Evolutionary conservation across 1,284 basidiomycete genomes (phyloP).

Genomic region (Irpex lacteus): DNA sequence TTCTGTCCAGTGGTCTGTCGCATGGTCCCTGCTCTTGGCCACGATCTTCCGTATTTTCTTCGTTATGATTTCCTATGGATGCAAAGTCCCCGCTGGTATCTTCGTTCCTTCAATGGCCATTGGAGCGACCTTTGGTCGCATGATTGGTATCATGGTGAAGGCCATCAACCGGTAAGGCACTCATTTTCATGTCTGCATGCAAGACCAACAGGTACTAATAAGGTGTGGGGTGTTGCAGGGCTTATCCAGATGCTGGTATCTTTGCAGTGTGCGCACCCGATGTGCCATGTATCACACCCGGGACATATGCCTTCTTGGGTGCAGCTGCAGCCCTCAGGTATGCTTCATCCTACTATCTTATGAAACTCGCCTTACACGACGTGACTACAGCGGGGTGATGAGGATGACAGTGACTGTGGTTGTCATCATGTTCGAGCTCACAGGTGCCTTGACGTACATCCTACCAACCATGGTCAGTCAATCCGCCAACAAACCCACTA

Average conservation of each 20-base stretch:
- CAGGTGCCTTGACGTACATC: slow-evolving; percentile 96
- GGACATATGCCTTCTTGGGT: slow-evolving; percentile 94
- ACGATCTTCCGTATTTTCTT: slow-evolving; percentile 86
- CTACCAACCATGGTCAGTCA: slow-evolving; percentile 90
- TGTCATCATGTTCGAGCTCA: slow-evolving; percentile 98
- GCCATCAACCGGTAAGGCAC: slow-evolving; percentile 76
- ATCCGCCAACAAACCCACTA: not conserved
- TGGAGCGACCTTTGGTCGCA: slow-evolving; percentile 92
- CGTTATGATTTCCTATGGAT: slow-evolving; percentile 93
- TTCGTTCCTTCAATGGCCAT: slow-evolving; percentile 99
- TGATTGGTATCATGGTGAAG: slow-evolving; percentile 95
- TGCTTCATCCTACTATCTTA: slow-evolving; percentile 18
- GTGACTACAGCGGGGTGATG: slow-evolving; percentile 78
- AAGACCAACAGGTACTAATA: too few relatives aligned
- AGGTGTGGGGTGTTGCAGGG: too few relatives aligned
- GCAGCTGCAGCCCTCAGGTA: slow-evolving; percentile 93
- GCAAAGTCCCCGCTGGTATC: slow-evolving; percentile 96
- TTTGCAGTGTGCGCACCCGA: slow-evolving; percentile 92
- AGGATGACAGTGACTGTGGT: slow-evolving; percentile 97
- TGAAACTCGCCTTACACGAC: not conserved
- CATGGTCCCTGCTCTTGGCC: slow-evolving; percentile 89
- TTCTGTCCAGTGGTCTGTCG: slow-evolving; percentile 91
- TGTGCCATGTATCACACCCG: slow-evolving; percentile 96
- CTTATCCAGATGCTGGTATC: slow-evolving; percentile 80
- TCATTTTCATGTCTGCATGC: too few relatives aligned